These are phyloP conservation scores for Phialocephala sp. DNA, from an alignment of 2,329 filamentous ascomycete genomes.

Conservation along the genomic window DNA sequence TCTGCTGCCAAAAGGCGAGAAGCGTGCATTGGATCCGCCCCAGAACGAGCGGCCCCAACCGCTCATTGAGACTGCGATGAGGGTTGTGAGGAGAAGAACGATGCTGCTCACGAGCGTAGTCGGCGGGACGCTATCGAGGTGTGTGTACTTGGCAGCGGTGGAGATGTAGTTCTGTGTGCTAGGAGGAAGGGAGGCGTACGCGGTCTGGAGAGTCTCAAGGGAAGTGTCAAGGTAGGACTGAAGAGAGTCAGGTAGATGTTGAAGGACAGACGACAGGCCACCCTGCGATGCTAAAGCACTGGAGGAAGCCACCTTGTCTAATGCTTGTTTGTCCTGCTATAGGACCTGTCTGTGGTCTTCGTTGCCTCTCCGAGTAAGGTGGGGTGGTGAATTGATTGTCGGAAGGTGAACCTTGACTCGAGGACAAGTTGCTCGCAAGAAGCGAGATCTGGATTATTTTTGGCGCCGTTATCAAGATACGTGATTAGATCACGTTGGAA, in stretches of 20 bases:
- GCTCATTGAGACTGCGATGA: conserved; percentile 42
- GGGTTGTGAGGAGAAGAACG: conserved; percentile 36
- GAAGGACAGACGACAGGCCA: conserved; percentile 62
- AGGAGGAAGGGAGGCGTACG: conserved; percentile 44
- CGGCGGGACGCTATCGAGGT: conserved; percentile 40
- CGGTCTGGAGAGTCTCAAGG: conserved; percentile 54
- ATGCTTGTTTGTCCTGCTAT: conserved; percentile 28
- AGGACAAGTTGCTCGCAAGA: conserved; percentile 9
- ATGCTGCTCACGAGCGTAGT: conserved; percentile 33
- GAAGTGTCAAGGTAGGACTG: conserved; percentile 61
- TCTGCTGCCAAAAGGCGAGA: conserved; percentile 43
- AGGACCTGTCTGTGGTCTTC: conserved; percentile 19
- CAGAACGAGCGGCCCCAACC: conserved; percentile 42
- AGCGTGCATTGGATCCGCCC: conserved; percentile 34
- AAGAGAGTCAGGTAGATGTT: conserved; percentile 55
- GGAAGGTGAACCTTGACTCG: conserved; percentile 21
- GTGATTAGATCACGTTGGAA: conserved; percentile 7
- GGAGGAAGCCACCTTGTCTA: conserved; percentile 45
- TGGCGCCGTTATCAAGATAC: not conserved
- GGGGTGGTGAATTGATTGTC: conserved; percentile 17
- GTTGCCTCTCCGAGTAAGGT: conserved; percentile 24
- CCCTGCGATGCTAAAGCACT: conserved; percentile 58
- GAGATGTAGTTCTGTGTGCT: conserved; percentile 37
- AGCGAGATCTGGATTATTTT: conserved; percentile 13
- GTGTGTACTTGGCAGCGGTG: conserved; percentile 36